Evolutionary conservation across 768 basidiomycete genomes (phyloP).

Genomic region (Pleurotus platypus): DNA sequence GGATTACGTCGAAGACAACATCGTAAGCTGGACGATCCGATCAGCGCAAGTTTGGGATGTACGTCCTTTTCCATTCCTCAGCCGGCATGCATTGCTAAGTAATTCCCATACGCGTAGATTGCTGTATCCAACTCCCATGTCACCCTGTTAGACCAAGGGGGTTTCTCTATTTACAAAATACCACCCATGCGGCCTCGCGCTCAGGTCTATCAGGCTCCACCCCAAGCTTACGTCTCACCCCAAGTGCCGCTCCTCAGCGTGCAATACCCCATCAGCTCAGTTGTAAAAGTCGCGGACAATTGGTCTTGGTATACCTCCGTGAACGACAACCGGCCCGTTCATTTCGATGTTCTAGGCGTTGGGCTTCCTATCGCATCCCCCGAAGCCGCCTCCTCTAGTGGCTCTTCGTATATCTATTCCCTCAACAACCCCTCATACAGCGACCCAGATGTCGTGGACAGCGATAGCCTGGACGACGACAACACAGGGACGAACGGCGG

Average conservation of each 20-base stretch:
- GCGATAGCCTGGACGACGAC: background rate
- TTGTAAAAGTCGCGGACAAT: constrained; percentile 3
- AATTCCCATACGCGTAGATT: background rate
- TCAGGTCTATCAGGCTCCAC: background rate
- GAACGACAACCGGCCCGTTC: background rate
- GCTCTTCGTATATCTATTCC: constrained; percentile 3
- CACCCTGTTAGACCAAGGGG: constrained; percentile 3
- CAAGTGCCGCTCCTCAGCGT: background rate
- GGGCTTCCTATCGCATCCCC: background rate
- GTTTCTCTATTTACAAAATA: constrained; percentile 11
- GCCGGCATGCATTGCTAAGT: background rate
- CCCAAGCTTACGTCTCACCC: background rate
- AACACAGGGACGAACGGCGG: background rate
- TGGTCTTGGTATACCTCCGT: constrained; percentile 7
- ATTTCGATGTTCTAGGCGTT: constrained; percentile 1
- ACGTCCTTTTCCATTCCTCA: constrained; percentile 8
- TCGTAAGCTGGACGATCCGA: constrained; percentile 13
- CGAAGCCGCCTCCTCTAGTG: background rate
- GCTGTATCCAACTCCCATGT: constrained; percentile 7
- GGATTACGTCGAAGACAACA: constrained; percentile 6
- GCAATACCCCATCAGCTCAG: constrained; percentile 3
- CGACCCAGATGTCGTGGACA: background rate
- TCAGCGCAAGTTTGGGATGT: constrained; percentile 5
- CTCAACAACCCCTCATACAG: constrained; percentile 3
- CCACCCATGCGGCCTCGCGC: constrained; percentile 4